phyloP scores from a whole-genome alignment of 805 yeast species.

The Suhomyces prunicola region DNA sequence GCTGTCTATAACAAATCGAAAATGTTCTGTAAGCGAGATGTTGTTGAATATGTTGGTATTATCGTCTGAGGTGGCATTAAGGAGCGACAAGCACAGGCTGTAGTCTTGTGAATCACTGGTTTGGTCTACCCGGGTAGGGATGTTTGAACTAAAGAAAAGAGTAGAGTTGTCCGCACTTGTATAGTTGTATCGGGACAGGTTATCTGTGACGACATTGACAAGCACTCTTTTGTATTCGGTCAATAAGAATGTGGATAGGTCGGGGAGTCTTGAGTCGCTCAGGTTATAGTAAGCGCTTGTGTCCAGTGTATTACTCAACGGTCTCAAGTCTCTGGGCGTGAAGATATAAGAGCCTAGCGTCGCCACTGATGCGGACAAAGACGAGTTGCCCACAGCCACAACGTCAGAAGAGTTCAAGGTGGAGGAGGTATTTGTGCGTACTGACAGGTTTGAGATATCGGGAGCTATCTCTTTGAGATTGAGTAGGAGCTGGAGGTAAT shows the following conservation, averaged over 20 bases:
- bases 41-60: constrained; percentile 8
- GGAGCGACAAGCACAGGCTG: background rate
- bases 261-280: constrained; percentile 22
- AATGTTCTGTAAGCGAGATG: constrained; percentile 17
- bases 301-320: constrained; percentile 4
- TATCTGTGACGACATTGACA: constrained; percentile 19
- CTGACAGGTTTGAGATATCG: constrained; percentile 6
- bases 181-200: constrained; percentile 21
- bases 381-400: constrained; percentile 22
- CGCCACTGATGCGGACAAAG: constrained; percentile 24
- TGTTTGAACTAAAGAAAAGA: constrained; percentile 10
- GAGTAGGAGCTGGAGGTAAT: constrained; percentile 29
- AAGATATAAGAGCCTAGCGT: constrained; percentile 19
- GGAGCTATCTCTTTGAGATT: constrained; percentile 14
- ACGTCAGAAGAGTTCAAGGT: background rate
- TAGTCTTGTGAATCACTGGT: constrained; percentile 1
- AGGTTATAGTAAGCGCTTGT: constrained; percentile 19
- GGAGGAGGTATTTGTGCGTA: constrained; percentile 4
- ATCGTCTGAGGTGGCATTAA: background rate
- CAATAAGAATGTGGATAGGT: constrained; percentile 25
- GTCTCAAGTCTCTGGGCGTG: constrained; percentile 24
- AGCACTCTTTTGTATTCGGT: constrained; percentile 25
- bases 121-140: constrained; percentile 1
- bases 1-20: constrained; percentile 35
- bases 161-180: constrained; percentile 19